Percentiles rank a stretch among this genome's conserved stretches.
phyloP scores from a whole-genome alignment of 176 grass and related monocot species.

The Saccharum officinarum region DNA sequence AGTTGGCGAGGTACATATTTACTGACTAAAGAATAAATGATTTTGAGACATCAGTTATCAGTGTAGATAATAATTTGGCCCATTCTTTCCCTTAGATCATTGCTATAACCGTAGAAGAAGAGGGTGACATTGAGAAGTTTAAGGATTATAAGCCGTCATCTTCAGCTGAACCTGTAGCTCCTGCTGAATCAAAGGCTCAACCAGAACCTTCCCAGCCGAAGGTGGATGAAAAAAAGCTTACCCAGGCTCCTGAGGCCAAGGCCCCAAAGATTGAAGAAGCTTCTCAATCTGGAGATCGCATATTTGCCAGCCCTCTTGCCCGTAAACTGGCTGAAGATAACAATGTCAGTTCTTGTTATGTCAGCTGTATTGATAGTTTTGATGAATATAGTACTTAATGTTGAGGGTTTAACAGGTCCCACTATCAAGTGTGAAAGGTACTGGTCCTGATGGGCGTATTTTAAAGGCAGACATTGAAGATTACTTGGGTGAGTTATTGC shows the following conservation, averaged over 20 bases:
- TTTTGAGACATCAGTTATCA: not conserved
- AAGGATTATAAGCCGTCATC: conserved; percentile 82
- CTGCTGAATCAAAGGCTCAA: conserved; percentile 51
- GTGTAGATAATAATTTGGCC: not conserved
- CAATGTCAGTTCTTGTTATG: conserved; percentile 49
- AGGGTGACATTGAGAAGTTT: conserved; percentile 81
- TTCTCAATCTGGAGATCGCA: conserved; percentile 64
- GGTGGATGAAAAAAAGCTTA: conserved; percentile 47
- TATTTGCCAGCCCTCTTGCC: conserved; percentile 85
- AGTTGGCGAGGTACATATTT: conserved; percentile 83
- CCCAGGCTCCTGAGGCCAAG: conserved; percentile 52
- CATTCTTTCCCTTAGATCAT: conserved; percentile 51
- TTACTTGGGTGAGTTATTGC: conserved; percentile 70
- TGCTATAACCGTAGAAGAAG: conserved; percentile 86
- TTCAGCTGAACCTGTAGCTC: conserved; percentile 51
- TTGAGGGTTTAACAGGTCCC: conserved; percentile 57
- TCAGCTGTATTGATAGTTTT: conserved; percentile 21
- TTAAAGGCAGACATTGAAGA: conserved; percentile 96
- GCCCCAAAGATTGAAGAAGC: conserved; percentile 50
- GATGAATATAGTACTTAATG: not conserved
- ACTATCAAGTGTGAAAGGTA: conserved; percentile 86
- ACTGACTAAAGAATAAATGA: not conserved
- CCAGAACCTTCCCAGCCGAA: conserved; percentile 52
- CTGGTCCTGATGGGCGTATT: conserved; percentile 93
- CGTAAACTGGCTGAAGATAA: conserved; percentile 96